phyloP scores from a whole-genome alignment of 2,329 filamentous ascomycete species.

The Claviceps capensis region DNA sequence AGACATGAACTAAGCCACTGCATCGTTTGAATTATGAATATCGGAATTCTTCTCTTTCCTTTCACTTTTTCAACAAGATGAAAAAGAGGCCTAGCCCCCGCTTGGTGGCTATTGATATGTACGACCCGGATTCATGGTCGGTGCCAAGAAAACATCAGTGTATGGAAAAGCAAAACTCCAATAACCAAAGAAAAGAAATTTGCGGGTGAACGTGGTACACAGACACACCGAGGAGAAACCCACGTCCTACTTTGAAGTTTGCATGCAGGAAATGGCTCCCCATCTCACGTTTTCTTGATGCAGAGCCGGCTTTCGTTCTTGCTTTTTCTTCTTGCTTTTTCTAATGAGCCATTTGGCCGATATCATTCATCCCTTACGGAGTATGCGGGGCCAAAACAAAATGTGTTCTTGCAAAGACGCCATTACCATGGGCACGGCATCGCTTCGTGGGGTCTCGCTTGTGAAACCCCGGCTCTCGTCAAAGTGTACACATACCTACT shows the following conservation, averaged over 20 bases:
- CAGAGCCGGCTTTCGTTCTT: background rate
- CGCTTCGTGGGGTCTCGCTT: background rate
- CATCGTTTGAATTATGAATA: too few species aligned
- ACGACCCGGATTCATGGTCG: too few species aligned
- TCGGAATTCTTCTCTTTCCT: too few species aligned
- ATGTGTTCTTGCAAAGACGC: background rate
- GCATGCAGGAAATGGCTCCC: background rate
- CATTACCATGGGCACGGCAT: background rate
- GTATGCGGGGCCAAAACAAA: background rate
- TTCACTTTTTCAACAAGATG: too few species aligned
- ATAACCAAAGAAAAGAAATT: too few species aligned
- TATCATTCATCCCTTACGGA: background rate
- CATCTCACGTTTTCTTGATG: background rate
- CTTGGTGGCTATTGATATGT: too few species aligned
- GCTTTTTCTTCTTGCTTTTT: background rate
- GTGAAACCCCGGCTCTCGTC: background rate
- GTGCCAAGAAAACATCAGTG: too few species aligned
- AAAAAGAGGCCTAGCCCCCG: too few species aligned
- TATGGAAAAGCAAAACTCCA: too few species aligned
- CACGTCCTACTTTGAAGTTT: background rate
- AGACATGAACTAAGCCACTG: too few species aligned
- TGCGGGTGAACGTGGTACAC: too few species aligned
- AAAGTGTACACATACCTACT: too few species aligned
- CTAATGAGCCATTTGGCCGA: background rate
- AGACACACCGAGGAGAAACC: constrained; percentile 2